A percentile compares a stretch with the other conserved stretches of the same genome.
Conservation (phyloP, 2,329 filamentous ascomycete genomes). For the Diaporthe humulicola region DNA sequence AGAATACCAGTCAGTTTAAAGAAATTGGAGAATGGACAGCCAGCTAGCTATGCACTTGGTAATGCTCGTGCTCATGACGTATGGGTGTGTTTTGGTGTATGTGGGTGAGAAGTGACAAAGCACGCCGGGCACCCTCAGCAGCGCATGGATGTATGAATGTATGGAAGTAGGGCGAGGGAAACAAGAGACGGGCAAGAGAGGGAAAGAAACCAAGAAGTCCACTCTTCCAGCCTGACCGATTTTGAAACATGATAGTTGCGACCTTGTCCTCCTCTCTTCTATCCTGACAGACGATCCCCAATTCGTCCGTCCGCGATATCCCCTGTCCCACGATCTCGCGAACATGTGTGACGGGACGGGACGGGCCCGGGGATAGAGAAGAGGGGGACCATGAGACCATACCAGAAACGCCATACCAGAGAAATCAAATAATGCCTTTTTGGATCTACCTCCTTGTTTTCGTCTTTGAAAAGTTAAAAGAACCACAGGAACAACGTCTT, state of each 20-base stretch:
- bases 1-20: background rate
- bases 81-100: background rate
- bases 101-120: background rate
- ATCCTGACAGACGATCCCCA: background rate
- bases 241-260: background rate
- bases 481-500: background rate
- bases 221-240: background rate
- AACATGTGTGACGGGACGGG: background rate
- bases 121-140: background rate
- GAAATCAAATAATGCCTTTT: slow-evolving; percentile 25
- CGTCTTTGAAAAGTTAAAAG: background rate
- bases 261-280: background rate
- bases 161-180: background rate
- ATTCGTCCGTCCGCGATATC: background rate
- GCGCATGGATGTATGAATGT: background rate
- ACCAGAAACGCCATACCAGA: slow-evolving; percentile 22
- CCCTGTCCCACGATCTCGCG: background rate
- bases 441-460: slow-evolving; percentile 13
- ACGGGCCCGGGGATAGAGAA: background rate
- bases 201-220: background rate
- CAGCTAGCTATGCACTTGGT: background rate
- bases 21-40: background rate
- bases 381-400: background rate
- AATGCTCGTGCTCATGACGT: slow-evolving; percentile 25
- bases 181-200: background rate